Percentiles rank a stretch among this genome's conserved stretches.
Evolutionary conservation across 148 eudicot species (phyloP).

Genomic region (Heliosperma pusillum): DNA sequence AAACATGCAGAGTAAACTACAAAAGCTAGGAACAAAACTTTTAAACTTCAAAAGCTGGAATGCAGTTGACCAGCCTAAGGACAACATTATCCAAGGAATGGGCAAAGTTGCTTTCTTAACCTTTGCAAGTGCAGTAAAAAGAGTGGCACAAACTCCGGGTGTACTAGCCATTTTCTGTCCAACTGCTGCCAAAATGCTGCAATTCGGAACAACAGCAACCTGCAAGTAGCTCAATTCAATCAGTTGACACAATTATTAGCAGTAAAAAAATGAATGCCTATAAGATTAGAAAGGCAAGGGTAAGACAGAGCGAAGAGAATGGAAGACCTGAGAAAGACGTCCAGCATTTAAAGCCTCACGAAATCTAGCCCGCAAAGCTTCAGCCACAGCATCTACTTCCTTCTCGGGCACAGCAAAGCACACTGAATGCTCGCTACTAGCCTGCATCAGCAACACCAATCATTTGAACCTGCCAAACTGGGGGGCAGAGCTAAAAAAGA

Average conservation of each 20-base stretch:
- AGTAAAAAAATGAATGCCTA: not conserved
- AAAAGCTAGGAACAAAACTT: not conserved
- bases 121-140: slow-evolving; percentile 91
- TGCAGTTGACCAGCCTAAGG: not conserved
- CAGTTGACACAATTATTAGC: not conserved
- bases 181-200: slow-evolving; percentile 96
- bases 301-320: not conserved
- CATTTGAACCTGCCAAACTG: slow-evolving; percentile 5
- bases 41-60: slow-evolving; percentile 4
- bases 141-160: slow-evolving; percentile 96
- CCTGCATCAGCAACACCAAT: slow-evolving; percentile 45
- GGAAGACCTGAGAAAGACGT: slow-evolving; percentile 87
- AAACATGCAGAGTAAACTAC: not conserved
- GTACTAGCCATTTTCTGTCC: slow-evolving; percentile 99
- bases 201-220: slow-evolving; percentile 81
- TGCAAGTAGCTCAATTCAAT: slow-evolving; percentile 34
- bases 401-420: slow-evolving; percentile 98
- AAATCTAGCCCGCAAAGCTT: slow-evolving; percentile 78
- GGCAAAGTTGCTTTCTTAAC: slow-evolving; percentile 31
- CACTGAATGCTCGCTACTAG: slow-evolving; percentile 98
- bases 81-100: slow-evolving; percentile 1
- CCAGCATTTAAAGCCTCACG: slow-evolving; percentile 89
- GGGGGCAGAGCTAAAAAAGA: too few relatives aligned
- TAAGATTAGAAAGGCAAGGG: slow-evolving; percentile 3
- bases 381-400: slow-evolving; percentile 87